phyloP scores from a whole-genome alignment of 148 eudicot genomes.

The Silene conica region DNA sequence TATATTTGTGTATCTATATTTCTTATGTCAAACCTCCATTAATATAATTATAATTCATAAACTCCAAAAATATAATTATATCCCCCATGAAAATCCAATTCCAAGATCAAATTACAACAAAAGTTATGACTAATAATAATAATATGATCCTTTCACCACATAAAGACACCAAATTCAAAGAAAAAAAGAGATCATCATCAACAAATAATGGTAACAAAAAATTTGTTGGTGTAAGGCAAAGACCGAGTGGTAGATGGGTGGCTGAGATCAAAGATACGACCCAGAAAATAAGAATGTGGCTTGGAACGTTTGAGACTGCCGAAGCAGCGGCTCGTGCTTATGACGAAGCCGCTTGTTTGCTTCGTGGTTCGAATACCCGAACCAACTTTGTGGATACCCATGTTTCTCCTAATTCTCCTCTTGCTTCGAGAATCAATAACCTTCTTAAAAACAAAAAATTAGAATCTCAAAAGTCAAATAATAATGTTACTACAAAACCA shows the following conservation, averaged over 20 bases:
- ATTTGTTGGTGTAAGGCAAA: slow-evolving; percentile 64
- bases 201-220: slow-evolving; percentile 30
- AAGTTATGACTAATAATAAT: slow-evolving; percentile 10
- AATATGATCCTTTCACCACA: slow-evolving; percentile 15
- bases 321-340: slow-evolving; percentile 73
- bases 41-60: slow-evolving; percentile 9
- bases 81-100: slow-evolving; percentile 51
- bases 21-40: neutral
- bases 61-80: neutral
- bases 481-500: slow-evolving; percentile 4
- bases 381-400: slow-evolving; percentile 48
- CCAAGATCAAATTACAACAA: slow-evolving; percentile 21
- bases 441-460: slow-evolving; percentile 53
- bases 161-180: slow-evolving; percentile 34
- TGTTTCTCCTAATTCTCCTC: slow-evolving; percentile 51
- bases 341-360: slow-evolving; percentile 69
- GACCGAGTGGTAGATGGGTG: slow-evolving; percentile 73
- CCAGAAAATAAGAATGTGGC: slow-evolving; percentile 72
- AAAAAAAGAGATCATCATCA: slow-evolving; percentile 26
- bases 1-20: neutral
- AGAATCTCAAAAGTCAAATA: slow-evolving; percentile 23
- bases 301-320: slow-evolving; percentile 62
- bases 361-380: slow-evolving; percentile 56
- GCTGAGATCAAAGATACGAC: slow-evolving; percentile 73
- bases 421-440: slow-evolving; percentile 55